A percentile compares a stretch with the other conserved stretches of the same genome.
Conservation (phyloP, 2,329 filamentous ascomycete genomes). For the Cytospora paraplurivora region DNA sequence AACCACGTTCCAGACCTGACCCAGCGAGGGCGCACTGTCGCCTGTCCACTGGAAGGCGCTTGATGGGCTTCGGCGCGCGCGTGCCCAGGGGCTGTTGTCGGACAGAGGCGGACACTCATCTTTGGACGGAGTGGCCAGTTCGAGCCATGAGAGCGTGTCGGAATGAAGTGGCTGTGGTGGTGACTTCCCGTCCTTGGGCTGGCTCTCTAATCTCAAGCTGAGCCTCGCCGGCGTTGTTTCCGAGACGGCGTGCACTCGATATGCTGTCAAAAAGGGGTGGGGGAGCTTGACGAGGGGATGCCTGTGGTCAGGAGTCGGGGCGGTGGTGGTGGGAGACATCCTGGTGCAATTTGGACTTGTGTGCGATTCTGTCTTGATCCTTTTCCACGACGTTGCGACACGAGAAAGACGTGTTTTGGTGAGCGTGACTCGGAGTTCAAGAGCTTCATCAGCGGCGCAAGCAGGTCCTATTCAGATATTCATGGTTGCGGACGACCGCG, state of each 20-base stretch:
- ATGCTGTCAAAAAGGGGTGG: conserved; percentile 49
- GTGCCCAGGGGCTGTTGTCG: conserved; percentile 44
- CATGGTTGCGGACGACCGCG: background rate
- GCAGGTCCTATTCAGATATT: background rate
- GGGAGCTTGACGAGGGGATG: conserved; percentile 47
- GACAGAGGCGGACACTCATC: conserved; percentile 33
- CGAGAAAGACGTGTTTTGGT: background rate
- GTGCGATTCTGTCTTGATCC: background rate
- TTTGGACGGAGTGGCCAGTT: conserved; percentile 36
- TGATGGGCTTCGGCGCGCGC: conserved; percentile 46
- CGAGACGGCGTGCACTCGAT: conserved; percentile 39
- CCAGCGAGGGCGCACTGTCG: conserved; percentile 42
- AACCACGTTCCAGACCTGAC: conserved; percentile 49
- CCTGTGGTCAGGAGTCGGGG: conserved; percentile 11
- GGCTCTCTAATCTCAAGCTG: conserved; percentile 40
- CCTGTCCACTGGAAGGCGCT: conserved; percentile 45
- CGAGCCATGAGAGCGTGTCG: conserved; percentile 41
- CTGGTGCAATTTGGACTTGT: background rate
- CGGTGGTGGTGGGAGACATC: conserved; percentile 30
- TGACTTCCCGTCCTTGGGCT: conserved; percentile 37
- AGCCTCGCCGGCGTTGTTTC: conserved; percentile 32
- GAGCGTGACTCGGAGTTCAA: background rate
- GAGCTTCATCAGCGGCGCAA: background rate
- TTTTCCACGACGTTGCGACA: background rate
- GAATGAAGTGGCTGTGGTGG: conserved; percentile 43